phyloP scores from a whole-genome alignment of 2,329 filamentous ascomycete genomes.

The Curvularia sp. region DNA sequence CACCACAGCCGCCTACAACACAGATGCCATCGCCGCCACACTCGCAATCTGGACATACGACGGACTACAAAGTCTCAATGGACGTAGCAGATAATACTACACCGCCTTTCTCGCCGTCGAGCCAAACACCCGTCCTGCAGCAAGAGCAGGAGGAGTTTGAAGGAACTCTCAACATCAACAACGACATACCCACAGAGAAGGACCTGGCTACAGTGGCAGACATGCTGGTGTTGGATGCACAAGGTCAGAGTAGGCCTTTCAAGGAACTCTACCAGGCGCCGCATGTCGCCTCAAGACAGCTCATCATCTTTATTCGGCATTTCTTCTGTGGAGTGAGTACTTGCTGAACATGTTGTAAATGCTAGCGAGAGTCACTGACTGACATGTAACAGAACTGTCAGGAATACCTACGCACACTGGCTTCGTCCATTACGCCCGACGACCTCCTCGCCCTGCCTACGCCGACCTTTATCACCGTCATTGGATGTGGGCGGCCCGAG shows the following conservation, averaged over 20 bases:
- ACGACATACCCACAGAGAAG: slow-evolving; percentile 44
- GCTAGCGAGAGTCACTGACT: slow-evolving; percentile 3
- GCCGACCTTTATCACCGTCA: slow-evolving; percentile 69
- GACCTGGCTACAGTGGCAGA: slow-evolving; percentile 42
- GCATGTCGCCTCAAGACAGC: slow-evolving; percentile 56
- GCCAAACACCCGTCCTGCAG: slow-evolving; percentile 40
- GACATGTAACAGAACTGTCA: slow-evolving; percentile 69
- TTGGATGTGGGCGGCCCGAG: slow-evolving; percentile 74
- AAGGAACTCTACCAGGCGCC: slow-evolving; percentile 47
- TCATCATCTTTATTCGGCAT: slow-evolving; percentile 78
- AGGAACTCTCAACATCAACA: slow-evolving; percentile 47
- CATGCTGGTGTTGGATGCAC: slow-evolving; percentile 45
- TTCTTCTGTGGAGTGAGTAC: slow-evolving; percentile 78
- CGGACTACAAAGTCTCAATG: slow-evolving; percentile 27
- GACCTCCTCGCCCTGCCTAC: slow-evolving; percentile 57
- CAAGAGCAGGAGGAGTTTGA: slow-evolving; percentile 45
- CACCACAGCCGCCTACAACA: slow-evolving; percentile 21
- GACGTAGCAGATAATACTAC: slow-evolving; percentile 24
- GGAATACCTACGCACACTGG: slow-evolving; percentile 71
- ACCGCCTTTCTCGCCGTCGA: slow-evolving; percentile 44
- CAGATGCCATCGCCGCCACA: slow-evolving; percentile 36
- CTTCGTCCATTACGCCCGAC: slow-evolving; percentile 60
- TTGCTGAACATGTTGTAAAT: background rate
- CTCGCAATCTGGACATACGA: slow-evolving; percentile 28
- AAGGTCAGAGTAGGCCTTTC: slow-evolving; percentile 48